These are phyloP conservation scores for Thalassiosira sp. DNA, from an alignment of 352 stramenopile species.

Conservation along the genomic window DNA sequence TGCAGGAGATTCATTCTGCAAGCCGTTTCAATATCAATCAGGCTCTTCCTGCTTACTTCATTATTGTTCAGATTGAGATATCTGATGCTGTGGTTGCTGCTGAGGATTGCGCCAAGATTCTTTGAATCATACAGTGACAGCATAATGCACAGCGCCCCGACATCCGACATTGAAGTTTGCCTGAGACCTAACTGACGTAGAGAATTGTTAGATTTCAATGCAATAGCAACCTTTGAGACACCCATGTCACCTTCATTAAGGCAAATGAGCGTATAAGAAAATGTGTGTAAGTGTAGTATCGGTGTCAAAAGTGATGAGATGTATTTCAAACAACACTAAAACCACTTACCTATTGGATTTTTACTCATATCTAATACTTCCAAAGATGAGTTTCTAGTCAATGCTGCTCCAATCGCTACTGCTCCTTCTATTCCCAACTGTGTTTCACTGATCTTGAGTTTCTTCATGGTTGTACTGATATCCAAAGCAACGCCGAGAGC, in stretches of 20 bases:
- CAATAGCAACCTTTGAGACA: conserved; percentile 7
- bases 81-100: conserved; percentile 12
- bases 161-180: conserved; percentile 6
- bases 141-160: background rate
- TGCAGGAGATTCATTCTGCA: background rate
- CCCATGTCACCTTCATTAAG: conserved; percentile 12
- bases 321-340: too few relatives aligned
- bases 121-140: conserved; percentile 12
- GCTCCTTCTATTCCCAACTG: conserved; percentile 4
- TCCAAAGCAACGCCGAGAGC: conserved; percentile 1
- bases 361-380: conserved; percentile 14
- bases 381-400: conserved; percentile 8
- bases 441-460: conserved; percentile 13
- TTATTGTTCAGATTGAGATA: conserved; percentile 14
- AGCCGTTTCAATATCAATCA: background rate
- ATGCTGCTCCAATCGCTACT: background rate
- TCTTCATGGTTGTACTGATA: conserved; percentile 15
- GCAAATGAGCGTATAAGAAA: too few relatives aligned
- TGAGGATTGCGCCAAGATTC: conserved; percentile 4
- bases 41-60: background rate
- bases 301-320: too few relatives aligned
- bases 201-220: conserved; percentile 8
- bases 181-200: conserved; percentile 6
- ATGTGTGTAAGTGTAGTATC: too few relatives aligned
- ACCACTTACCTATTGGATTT: conserved; percentile 2